These are phyloP conservation scores for Leccinum imitatum DNA, from an alignment of 768 basidiomycete genomes.

Conservation along the genomic window DNA sequence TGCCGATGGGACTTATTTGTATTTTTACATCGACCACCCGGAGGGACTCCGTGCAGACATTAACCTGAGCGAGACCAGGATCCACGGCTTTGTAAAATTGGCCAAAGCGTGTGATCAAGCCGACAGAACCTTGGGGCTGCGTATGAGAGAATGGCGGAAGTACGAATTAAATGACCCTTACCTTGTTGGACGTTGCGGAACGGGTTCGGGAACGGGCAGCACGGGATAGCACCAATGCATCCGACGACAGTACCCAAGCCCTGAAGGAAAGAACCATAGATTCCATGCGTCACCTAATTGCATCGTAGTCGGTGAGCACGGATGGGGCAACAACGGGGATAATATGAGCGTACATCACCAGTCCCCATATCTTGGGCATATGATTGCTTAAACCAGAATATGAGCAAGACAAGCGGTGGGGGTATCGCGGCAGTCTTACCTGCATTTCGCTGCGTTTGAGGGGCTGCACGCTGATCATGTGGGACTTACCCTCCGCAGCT, in stretches of 20 bases:
- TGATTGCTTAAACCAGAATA: constrained; percentile 57
- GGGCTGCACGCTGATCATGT: constrained; percentile 80
- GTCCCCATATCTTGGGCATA: constrained; percentile 90
- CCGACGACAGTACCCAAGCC: constrained; percentile 67
- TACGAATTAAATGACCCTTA: constrained; percentile 24
- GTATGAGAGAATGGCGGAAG: constrained; percentile 19
- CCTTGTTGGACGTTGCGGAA: constrained; percentile 87
- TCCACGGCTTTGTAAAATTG: constrained; percentile 97
- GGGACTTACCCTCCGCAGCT: constrained; percentile 27
- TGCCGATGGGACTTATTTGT: constrained; percentile 85
- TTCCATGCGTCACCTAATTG: constrained; percentile 68
- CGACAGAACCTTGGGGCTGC: constrained; percentile 66
- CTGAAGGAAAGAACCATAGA: constrained; percentile 83
- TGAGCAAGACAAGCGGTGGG: constrained; percentile 5
- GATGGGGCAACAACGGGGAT: neutral
- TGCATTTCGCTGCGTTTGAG: constrained; percentile 87
- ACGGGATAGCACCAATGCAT: constrained; percentile 72
- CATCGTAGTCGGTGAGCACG: constrained; percentile 1
- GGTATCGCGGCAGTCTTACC: constrained; percentile 39
- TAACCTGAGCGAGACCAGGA: constrained; percentile 88
- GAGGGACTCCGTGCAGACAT: constrained; percentile 90
- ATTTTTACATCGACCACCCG: constrained; percentile 93
- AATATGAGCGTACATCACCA: constrained; percentile 41
- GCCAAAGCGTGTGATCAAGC: constrained; percentile 90
- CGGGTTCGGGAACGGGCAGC: constrained; percentile 83